Base-by-base conservation (phyloP, 192 early-diverging fungal species). In the Mortierella hygrophila region DNA sequence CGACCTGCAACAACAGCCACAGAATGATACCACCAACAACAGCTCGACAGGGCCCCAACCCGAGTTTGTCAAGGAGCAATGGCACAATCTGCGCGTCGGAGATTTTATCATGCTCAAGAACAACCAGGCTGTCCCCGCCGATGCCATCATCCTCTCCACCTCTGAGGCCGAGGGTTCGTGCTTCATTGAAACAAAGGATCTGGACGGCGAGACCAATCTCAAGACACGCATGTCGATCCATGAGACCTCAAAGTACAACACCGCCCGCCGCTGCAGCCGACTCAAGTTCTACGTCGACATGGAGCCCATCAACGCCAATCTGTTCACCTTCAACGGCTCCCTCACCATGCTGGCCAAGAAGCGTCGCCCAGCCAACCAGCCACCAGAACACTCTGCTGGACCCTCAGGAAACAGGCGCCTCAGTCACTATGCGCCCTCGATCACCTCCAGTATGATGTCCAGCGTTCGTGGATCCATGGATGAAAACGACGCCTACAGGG, bases 151-250 rank as follows among this genome's bases (percentile, higher is more conserved):
- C 52, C 80, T 98, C 41, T 91, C 96, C 4, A 95, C 97, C 6
- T 94, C 94, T 9, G 95, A 96, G 57, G 91, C 92, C 7, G 95
- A 97, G 60, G 91, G 91, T 20, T 82, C 93, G 16, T 97, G 96
- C 81, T 98, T 94, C 84, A 92, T 98, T 26, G 98, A 98, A 87
- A 99, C 98, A 9, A 97, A 97, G 82, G 97, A 98, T 85, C 83
- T 99, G 70, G 98, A 99, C 78, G 98, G 98, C 49, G 98, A 99
- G 88, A 99, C 98, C n/a, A 99, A 99, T 81, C 87, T 99, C 9
- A 99, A 99, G 89, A 91, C 96, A 46, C 94, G 96, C 26, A 76
- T 91, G 8, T 90, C 94, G 18, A 49, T 98, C 6, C 79, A 89
- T 15, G 95, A 96, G 52, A 93, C 95, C 18, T 82, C 89, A 16